These are phyloP conservation scores for Penicillium palitans DNA, from an alignment of 2,329 filamentous ascomycete genomes.

Conservation along the genomic window DNA sequence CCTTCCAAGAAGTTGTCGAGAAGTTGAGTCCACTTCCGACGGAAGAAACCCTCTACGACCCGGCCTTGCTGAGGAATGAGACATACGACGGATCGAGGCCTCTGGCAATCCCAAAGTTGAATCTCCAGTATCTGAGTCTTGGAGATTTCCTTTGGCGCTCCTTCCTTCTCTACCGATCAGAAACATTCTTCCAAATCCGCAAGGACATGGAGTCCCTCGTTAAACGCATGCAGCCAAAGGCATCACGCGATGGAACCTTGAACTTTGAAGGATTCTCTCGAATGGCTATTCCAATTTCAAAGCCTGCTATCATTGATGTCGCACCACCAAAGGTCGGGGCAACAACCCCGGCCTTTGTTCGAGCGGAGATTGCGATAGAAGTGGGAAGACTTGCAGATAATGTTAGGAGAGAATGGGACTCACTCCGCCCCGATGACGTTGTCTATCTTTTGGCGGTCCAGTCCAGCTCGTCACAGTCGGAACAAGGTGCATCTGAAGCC, in stretches of 20 bases:
- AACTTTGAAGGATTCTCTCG: slow-evolving; percentile 81
- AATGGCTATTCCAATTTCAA: slow-evolving; percentile 86
- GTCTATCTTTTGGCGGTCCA: slow-evolving; percentile 83
- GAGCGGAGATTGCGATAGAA: slow-evolving; percentile 82
- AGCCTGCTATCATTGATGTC: slow-evolving; percentile 83
- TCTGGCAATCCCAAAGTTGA: slow-evolving; percentile 88
- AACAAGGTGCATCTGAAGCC: slow-evolving; percentile 50
- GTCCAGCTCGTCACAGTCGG: slow-evolving; percentile 46
- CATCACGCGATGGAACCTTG: slow-evolving; percentile 60
- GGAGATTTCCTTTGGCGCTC: slow-evolving; percentile 98
- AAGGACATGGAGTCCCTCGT: slow-evolving; percentile 85
- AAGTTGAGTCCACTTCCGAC: slow-evolving; percentile 78
- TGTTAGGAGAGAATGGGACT: slow-evolving; percentile 85
- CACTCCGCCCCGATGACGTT: slow-evolving; percentile 79
- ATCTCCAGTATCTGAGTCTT: slow-evolving; percentile 90
- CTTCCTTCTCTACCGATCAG: slow-evolving; percentile 81
- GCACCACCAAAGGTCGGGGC: slow-evolving; percentile 81
- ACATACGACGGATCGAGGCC: slow-evolving; percentile 83
- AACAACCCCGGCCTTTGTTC: slow-evolving; percentile 76
- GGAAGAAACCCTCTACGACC: slow-evolving; percentile 76
- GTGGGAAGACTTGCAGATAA: slow-evolving; percentile 74
- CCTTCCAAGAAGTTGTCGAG: slow-evolving; percentile 77
- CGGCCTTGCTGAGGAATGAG: slow-evolving; percentile 75
- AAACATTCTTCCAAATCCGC: slow-evolving; percentile 90
- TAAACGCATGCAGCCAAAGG: slow-evolving; percentile 72